phyloP scores from a whole-genome alignment of 441 rosid species.

The Syzygium syzygioides region DNA sequence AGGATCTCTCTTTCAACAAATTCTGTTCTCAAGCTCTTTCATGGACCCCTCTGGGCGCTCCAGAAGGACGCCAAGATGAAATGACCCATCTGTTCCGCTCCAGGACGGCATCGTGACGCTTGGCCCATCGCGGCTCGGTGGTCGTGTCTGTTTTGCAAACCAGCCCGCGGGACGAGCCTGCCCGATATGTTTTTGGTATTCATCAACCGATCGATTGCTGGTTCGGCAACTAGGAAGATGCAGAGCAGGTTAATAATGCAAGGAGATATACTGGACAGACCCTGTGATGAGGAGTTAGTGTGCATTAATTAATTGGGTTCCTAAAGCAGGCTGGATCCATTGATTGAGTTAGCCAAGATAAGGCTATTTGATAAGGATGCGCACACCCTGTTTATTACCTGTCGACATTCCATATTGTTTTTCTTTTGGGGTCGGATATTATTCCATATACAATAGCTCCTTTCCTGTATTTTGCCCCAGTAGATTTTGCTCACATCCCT shows the following conservation, averaged over 20 bases:
- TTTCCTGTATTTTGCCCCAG: neutral
- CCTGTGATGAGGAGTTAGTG: neutral
- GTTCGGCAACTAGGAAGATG: neutral
- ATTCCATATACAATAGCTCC: neutral
- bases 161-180: neutral
- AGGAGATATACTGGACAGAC: neutral
- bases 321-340: neutral
- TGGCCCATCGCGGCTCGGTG: neutral
- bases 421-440: neutral
- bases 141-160: neutral
- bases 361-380: neutral
- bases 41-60: neutral
- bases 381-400: neutral
- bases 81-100: neutral
- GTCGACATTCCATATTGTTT: neutral
- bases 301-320: neutral
- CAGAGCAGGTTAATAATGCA: neutral
- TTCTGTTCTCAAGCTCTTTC: neutral
- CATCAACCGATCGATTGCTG: neutral
- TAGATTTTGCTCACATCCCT: neutral
- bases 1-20: neutral
- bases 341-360: neutral
- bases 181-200: neutral
- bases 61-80: neutral
- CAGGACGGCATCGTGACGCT: neutral